phyloP scores from a whole-genome alignment of 352 stramenopile genomes.

The Pythium volutum region DNA sequence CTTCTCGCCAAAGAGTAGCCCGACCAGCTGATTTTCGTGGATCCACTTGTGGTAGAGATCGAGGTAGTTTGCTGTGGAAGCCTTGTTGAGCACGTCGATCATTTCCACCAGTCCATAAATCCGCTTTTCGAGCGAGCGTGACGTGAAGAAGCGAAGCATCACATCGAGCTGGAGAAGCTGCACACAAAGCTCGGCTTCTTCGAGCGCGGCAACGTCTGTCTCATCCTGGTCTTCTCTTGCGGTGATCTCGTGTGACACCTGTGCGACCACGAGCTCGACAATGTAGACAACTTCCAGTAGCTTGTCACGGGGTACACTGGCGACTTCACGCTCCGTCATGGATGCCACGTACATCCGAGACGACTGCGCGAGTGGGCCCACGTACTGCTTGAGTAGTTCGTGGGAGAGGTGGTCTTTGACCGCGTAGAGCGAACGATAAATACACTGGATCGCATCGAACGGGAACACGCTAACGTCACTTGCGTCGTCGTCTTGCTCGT shows the following conservation, averaged over 20 bases:
- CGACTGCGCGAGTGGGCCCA: slow-evolving; percentile 31
- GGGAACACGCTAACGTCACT: slow-evolving; percentile 23
- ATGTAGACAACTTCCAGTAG: slow-evolving; percentile 60
- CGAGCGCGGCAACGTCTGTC: neutral
- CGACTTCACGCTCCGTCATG: slow-evolving; percentile 31
- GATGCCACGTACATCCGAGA: slow-evolving; percentile 30
- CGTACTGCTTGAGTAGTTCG: slow-evolving; percentile 40
- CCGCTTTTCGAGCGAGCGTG: slow-evolving; percentile 61
- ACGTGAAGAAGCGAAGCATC: slow-evolving; percentile 46
- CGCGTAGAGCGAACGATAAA: slow-evolving; percentile 56
- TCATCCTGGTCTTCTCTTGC: neutral
- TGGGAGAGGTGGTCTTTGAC: slow-evolving; percentile 52
- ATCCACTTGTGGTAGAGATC: slow-evolving; percentile 51
- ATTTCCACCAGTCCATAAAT: slow-evolving; percentile 74
- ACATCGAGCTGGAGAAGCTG: slow-evolving; percentile 54
- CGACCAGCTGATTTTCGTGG: slow-evolving; percentile 38
- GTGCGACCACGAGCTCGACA: slow-evolving; percentile 44
- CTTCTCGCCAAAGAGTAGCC: slow-evolving; percentile 55
- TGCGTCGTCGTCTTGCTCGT: neutral
- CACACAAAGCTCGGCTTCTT: slow-evolving; percentile 30
- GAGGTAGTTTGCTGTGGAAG: slow-evolving; percentile 27
- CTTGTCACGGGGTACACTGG: slow-evolving; percentile 38
- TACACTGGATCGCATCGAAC: slow-evolving; percentile 54
- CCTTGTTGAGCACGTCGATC: slow-evolving; percentile 44
- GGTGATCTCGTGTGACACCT: neutral